These are phyloP conservation scores for Solidago caesia DNA, from an alignment of 129 eudicot species.

Conservation along the genomic window DNA sequence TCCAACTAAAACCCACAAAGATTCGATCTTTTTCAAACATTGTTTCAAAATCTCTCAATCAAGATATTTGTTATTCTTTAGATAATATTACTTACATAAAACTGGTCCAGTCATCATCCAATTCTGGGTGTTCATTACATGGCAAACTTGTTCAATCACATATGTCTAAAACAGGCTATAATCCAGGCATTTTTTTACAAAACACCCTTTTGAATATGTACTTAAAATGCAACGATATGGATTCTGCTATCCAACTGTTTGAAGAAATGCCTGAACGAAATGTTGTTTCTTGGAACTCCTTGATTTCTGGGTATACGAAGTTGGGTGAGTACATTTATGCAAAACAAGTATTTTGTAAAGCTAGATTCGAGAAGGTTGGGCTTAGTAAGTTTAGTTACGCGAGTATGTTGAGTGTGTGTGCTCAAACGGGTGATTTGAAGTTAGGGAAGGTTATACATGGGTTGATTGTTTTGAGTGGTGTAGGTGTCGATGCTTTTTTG, in stretches of 20 bases:
- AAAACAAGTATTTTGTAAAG: slow-evolving; percentile 28
- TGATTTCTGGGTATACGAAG: slow-evolving; percentile 46
- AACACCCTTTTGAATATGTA: slow-evolving; percentile 49
- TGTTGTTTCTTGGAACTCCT: slow-evolving; percentile 46
- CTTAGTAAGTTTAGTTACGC: slow-evolving; percentile 38
- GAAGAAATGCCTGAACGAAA: slow-evolving; percentile 50
- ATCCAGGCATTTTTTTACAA: slow-evolving; percentile 32
- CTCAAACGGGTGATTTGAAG: slow-evolving; percentile 32
- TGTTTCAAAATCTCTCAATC: neutral
- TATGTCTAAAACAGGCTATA: slow-evolving; percentile 39
- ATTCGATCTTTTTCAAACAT: slow-evolving; percentile 29
- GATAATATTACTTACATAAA: slow-evolving; percentile 34
- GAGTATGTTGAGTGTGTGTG: slow-evolving; percentile 43
- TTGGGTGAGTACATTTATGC: slow-evolving; percentile 30
- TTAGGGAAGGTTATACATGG: slow-evolving; percentile 43
- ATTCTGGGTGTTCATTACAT: slow-evolving; percentile 27
- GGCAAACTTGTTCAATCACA: slow-evolving; percentile 47
- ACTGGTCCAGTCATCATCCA: slow-evolving; percentile 35
- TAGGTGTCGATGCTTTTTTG: slow-evolving; percentile 37
- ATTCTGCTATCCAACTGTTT: slow-evolving; percentile 35
- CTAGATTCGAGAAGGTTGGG: slow-evolving; percentile 13
- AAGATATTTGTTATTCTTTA: neutral
- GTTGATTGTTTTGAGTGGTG: slow-evolving; percentile 34
- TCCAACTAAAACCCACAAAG: slow-evolving; percentile 30
- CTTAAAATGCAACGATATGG: slow-evolving; percentile 37